phyloP scores from a whole-genome alignment of 2,329 filamentous ascomycete genomes.

The Nothomitra cinnamomea region DNA sequence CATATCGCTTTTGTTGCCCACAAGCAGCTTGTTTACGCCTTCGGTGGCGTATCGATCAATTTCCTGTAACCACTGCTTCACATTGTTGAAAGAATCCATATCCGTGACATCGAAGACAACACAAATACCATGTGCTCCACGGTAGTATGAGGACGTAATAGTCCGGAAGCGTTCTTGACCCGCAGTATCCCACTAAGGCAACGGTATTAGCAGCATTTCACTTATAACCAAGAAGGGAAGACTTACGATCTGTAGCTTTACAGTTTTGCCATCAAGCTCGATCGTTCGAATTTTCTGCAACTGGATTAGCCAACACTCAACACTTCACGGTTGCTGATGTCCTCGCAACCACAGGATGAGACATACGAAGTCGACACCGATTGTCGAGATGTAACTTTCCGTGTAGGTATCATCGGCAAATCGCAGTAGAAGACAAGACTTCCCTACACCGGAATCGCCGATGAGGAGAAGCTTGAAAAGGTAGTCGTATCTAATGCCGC shows the following conservation, averaged over 20 bases:
- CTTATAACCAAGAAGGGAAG: background rate
- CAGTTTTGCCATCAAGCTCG: slow-evolving; percentile 97
- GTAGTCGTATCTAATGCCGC: slow-evolving; percentile 79
- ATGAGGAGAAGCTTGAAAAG: slow-evolving; percentile 99
- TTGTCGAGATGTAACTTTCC: slow-evolving; percentile 98
- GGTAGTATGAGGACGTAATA: slow-evolving; percentile 99
- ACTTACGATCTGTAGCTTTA: slow-evolving; percentile 97
- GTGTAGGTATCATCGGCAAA: slow-evolving; percentile 99
- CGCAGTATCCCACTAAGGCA: slow-evolving; percentile 86
- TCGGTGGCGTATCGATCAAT: slow-evolving; percentile 98
- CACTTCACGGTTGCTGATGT: background rate
- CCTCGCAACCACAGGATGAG: background rate
- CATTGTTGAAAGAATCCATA: slow-evolving; percentile 99
- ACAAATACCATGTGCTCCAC: slow-evolving; percentile 96
- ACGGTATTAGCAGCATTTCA: background rate
- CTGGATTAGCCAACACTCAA: background rate
- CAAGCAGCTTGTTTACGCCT: slow-evolving; percentile 97
- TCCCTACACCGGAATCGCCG: slow-evolving; percentile 99
- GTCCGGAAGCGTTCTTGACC: slow-evolving; percentile 99
- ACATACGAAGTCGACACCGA: slow-evolving; percentile 96
- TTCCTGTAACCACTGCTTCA: slow-evolving; percentile 99
- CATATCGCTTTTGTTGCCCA: slow-evolving; percentile 99
- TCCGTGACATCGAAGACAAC: slow-evolving; percentile 99
- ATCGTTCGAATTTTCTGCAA: slow-evolving; percentile 96
- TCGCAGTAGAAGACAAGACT: slow-evolving; percentile 94